A percentile compares a stretch with the other conserved stretches of the same genome.
Evolutionary conservation across 2,329 filamentous ascomycete genomes (phyloP).

Genomic region (Botryotinia convoluta): DNA sequence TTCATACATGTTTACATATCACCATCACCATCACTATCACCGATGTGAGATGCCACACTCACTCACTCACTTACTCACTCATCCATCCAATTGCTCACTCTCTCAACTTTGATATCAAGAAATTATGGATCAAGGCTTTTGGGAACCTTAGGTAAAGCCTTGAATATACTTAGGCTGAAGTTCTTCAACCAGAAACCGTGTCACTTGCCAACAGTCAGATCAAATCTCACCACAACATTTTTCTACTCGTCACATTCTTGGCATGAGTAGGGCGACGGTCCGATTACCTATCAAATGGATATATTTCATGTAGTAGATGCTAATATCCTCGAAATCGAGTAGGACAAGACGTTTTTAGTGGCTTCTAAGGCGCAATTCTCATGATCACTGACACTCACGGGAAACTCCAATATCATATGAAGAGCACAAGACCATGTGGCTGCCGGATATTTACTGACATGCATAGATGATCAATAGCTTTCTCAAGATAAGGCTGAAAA

Average conservation of each 20-base stretch:
- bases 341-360: not conserved
- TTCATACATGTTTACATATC: not conserved
- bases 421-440: not conserved
- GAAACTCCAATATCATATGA: not conserved
- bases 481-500: not conserved
- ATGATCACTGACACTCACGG: not conserved
- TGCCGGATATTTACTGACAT: not conserved
- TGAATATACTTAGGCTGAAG: not conserved
- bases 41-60: not conserved
- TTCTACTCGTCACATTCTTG: not conserved
- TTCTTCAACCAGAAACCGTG: not conserved
- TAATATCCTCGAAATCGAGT: not conserved
- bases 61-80: not conserved
- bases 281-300: slow-evolving; percentile 6
- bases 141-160: not conserved
- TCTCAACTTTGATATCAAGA: not conserved
- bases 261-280: slow-evolving; percentile 1
- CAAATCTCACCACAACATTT: slow-evolving; percentile 2
- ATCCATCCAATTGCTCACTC: not conserved
- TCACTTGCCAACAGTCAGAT: slow-evolving; percentile 15
- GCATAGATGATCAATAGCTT: not conserved
- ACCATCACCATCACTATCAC: not conserved
- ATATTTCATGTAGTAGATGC: not conserved
- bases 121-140: not conserved
- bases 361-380: not conserved